Conservation (phyloP, 2,329 filamentous ascomycete genomes). For the Ophiostoma quercus region DNA sequence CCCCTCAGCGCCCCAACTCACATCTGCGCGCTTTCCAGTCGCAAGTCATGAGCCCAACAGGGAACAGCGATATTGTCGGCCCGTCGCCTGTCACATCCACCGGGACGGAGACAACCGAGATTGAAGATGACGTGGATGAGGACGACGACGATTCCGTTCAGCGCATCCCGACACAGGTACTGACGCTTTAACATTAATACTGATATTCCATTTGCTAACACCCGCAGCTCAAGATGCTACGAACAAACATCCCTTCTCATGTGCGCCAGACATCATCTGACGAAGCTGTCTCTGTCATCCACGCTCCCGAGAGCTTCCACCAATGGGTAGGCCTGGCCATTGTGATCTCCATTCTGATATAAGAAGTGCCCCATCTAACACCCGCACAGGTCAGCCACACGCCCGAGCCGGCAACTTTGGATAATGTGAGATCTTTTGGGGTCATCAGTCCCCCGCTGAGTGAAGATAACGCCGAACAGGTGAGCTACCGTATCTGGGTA, state of each 20-base stretch:
- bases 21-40: constrained; percentile 46
- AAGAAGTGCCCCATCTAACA: background rate
- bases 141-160: constrained; percentile 25
- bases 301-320: constrained; percentile 77
- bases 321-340: constrained; percentile 56
- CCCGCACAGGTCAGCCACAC: constrained; percentile 17
- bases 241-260: constrained; percentile 53
- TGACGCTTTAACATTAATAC: no score
- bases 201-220: background rate
- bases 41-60: constrained; percentile 57
- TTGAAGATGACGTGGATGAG: constrained; percentile 69
- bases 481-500: constrained; percentile 28
- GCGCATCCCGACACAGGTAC: constrained; percentile 35
- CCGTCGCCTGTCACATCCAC: constrained; percentile 82
- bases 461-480: constrained; percentile 37
- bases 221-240: constrained; percentile 47
- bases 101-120: constrained; percentile 76
- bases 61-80: constrained; percentile 66
- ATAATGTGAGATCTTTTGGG: constrained; percentile 32
- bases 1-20: constrained; percentile 49
- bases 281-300: constrained; percentile 83
- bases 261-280: constrained; percentile 60
- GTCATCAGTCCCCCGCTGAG: constrained; percentile 36
- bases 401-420: constrained; percentile 15
- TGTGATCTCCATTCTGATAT: background rate